A percentile compares a stretch with the other conserved stretches of the same genome.
These are phyloP conservation scores for Eimeria sp. DNA, from an alignment of 169 alveolate genomes.

Conservation along the genomic window DNA sequence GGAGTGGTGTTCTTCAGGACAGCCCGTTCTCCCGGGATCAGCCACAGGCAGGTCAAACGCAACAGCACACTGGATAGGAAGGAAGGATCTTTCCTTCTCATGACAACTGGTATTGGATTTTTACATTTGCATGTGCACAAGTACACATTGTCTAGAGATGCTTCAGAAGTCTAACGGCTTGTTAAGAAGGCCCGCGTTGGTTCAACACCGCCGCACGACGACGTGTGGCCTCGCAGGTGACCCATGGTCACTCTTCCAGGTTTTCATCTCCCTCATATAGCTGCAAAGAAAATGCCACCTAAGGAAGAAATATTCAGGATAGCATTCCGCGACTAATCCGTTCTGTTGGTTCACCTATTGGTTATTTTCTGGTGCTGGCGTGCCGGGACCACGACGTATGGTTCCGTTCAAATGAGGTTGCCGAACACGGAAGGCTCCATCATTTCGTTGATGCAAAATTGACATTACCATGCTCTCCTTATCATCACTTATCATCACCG, in stretches of 20 bases:
- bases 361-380: background rate
- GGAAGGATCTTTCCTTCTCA: background rate
- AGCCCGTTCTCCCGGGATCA: background rate
- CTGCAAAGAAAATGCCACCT: background rate
- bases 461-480: background rate
- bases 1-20: constrained; percentile 1
- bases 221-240: background rate
- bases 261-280: background rate
- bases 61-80: background rate
- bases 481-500: no score
- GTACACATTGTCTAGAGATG: background rate
- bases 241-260: background rate
- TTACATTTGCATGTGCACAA: background rate
- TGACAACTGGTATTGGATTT: background rate
- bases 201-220: background rate
- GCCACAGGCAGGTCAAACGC: background rate
- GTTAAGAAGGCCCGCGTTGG: background rate
- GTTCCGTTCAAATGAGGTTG: background rate
- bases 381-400: background rate
- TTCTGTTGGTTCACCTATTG: background rate
- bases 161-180: background rate
- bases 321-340: background rate
- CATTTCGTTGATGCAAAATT: background rate
- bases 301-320: background rate
- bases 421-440: no score